These are phyloP conservation scores for Brassica nigra DNA, from an alignment of 345 rosid genomes.

Conservation along the genomic window DNA sequence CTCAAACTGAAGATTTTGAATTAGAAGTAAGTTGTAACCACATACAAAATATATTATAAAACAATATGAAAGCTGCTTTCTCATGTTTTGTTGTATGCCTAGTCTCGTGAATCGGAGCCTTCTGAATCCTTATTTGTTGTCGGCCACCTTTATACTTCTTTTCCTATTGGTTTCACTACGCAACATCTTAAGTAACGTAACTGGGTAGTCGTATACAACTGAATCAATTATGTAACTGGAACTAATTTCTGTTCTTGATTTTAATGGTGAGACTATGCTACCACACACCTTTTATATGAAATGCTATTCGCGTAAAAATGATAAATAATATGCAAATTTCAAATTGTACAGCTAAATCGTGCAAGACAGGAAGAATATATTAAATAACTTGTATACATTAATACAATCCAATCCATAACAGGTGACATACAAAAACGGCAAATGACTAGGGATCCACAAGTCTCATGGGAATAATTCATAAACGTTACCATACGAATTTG, in stretches of 20 bases:
- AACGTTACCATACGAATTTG: conserved; percentile 31
- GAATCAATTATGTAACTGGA: not conserved
- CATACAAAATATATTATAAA: conserved; percentile 25
- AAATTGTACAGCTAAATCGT: not conserved
- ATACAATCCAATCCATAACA: conserved; percentile 22
- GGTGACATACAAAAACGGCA: conserved; percentile 37
- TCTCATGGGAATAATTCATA: conserved; percentile 31
- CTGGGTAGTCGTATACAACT: not conserved
- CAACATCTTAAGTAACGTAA: not conserved
- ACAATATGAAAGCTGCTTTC: conserved; percentile 27
- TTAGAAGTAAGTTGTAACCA: conserved; percentile 30
- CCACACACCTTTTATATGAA: not conserved
- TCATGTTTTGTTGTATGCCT: conserved; percentile 37
- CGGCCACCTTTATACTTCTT: conserved; percentile 36
- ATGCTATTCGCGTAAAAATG: not conserved
- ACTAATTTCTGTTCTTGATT: not conserved
- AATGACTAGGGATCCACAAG: conserved; percentile 23
- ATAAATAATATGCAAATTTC: not conserved
- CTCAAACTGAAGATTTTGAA: conserved; percentile 10
- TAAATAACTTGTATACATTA: not conserved
- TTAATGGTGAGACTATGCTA: not conserved
- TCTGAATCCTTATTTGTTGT: conserved; percentile 41
- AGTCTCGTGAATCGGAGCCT: conserved; percentile 38
- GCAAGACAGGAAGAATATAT: not conserved
- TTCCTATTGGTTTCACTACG: not conserved